These are phyloP conservation scores for Tulasnella sp. DNA, from an alignment of 768 basidiomycete genomes.

Conservation along the genomic window DNA sequence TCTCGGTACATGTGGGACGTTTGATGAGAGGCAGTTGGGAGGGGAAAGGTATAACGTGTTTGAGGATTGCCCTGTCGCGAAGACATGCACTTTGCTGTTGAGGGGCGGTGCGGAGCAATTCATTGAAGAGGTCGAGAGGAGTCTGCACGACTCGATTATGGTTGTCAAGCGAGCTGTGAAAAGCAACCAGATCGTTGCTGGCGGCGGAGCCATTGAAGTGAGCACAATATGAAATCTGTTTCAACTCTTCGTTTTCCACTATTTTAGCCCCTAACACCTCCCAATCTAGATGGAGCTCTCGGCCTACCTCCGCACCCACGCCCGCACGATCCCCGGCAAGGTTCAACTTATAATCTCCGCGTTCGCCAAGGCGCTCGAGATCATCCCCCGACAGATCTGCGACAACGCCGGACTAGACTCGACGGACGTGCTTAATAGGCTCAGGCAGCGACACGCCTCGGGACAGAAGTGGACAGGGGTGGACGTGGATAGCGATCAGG, in stretches of 20 bases:
- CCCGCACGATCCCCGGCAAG: slow-evolving; percentile 89
- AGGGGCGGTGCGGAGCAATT: slow-evolving; percentile 98
- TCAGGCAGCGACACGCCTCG: slow-evolving; percentile 92
- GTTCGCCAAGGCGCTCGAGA: slow-evolving; percentile 93
- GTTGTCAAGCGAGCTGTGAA: slow-evolving; percentile 96
- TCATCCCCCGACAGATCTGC: slow-evolving; percentile 96
- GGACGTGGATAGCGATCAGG: slow-evolving; percentile 80
- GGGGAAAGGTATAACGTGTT: slow-evolving; percentile 96
- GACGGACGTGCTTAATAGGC: slow-evolving; percentile 92
- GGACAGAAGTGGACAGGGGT: slow-evolving; percentile 81
- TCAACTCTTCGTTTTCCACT: background rate
- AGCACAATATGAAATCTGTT: too few species aligned
- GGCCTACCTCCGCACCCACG: slow-evolving; percentile 82
- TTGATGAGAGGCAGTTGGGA: slow-evolving; percentile 92
- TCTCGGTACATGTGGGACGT: slow-evolving; percentile 84
- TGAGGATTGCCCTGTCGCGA: slow-evolving; percentile 82
- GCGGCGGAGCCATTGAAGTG: slow-evolving; percentile 95
- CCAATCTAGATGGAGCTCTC: slow-evolving; percentile 82
- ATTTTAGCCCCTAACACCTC: background rate
- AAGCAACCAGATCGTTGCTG: slow-evolving; percentile 93
- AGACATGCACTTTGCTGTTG: slow-evolving; percentile 89
- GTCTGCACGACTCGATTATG: slow-evolving; percentile 98
- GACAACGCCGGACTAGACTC: slow-evolving; percentile 98
- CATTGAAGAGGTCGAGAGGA: slow-evolving; percentile 95
- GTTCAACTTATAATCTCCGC: slow-evolving; percentile 88